A percentile compares a stretch with the other conserved stretches of the same genome.
These are phyloP conservation scores for Calamus simplicifolius DNA, from an alignment of 176 grass and related monocot species.

Conservation along the genomic window DNA sequence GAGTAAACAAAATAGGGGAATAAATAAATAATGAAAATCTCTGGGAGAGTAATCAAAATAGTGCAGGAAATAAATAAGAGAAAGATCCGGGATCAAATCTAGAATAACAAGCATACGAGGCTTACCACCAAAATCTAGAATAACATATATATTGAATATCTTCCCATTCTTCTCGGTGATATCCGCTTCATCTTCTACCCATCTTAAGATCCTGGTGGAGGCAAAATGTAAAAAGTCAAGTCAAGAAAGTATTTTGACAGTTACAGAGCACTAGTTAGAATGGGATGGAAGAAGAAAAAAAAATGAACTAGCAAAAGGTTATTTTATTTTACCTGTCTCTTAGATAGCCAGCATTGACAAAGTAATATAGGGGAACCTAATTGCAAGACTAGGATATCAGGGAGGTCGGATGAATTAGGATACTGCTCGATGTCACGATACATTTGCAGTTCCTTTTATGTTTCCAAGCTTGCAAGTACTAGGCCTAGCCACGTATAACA, in stretches of 20 bases:
- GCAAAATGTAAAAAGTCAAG: too few relatives aligned
- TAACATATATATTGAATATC: slow-evolving; percentile 44
- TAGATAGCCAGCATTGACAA: slow-evolving; percentile 66
- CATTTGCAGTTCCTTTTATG: slow-evolving; percentile 43
- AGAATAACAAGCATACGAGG: background rate
- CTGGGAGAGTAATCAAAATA: too few relatives aligned
- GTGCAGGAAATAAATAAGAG: too few relatives aligned
- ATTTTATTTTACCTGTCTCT: slow-evolving; percentile 47
- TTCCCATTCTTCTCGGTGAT: slow-evolving; percentile 26
- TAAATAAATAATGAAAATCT: too few relatives aligned
- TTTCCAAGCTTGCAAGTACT: slow-evolving; percentile 67
- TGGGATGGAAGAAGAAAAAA: background rate
- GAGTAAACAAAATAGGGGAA: too few relatives aligned
- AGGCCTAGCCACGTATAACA: slow-evolving; percentile 78
- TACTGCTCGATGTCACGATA: slow-evolving; percentile 70
- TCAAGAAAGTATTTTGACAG: background rate
- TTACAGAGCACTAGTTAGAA: background rate
- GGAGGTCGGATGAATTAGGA: slow-evolving; percentile 31
- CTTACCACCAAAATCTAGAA: slow-evolving; percentile 74
- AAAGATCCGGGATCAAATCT: too few relatives aligned
- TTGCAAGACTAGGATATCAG: slow-evolving; percentile 53
- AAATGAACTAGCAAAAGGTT: too few relatives aligned
- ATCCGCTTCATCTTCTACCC: slow-evolving; percentile 65
- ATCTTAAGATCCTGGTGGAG: slow-evolving; percentile 59
- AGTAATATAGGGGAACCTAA: slow-evolving; percentile 77